Conservation (phyloP, 345 rosid genomes). For the Toxicodendron radicans region DNA sequence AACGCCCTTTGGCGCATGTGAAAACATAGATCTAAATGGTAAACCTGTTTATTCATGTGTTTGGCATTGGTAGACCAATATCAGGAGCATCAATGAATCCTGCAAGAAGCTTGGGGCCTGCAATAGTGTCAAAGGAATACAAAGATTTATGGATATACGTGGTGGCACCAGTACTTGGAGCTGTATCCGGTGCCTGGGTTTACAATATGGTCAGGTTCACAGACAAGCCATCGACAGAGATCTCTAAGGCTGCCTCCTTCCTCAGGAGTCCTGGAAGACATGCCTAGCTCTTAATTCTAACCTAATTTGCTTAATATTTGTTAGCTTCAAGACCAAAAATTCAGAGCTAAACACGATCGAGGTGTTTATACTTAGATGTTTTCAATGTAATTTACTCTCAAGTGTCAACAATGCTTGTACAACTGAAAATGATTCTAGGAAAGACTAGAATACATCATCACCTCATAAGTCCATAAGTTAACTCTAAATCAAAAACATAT, state of each 20-base stretch:
- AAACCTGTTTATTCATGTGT: too few relatives aligned
- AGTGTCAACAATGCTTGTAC: too few relatives aligned
- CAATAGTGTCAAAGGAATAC: conserved; percentile 52
- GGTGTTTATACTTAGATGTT: too few relatives aligned
- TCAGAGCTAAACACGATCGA: too few relatives aligned
- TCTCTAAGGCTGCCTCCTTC: conserved; percentile 59
- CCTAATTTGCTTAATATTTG: too few relatives aligned
- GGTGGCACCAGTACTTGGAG: conserved; percentile 58
- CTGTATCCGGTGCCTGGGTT: conserved; percentile 70
- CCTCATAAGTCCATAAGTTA: too few relatives aligned
- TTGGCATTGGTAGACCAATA: conserved; percentile 43
- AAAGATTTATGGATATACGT: conserved; percentile 77
- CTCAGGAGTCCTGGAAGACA: conserved; percentile 19
- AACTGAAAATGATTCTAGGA: too few relatives aligned
- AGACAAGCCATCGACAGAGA: conserved; percentile 66
- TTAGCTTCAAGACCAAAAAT: too few relatives aligned
- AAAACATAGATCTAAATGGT: neutral
- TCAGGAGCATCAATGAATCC: conserved; percentile 94
- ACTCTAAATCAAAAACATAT: too few relatives aligned
- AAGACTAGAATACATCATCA: too few relatives aligned
- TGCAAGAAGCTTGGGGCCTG: conserved; percentile 90
- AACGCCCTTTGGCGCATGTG: neutral
- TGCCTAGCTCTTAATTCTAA: too few relatives aligned
- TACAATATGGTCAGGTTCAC: conserved; percentile 72
- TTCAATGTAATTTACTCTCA: too few relatives aligned